A percentile compares a stretch with the other conserved stretches of the same genome.
Evolutionary conservation across 1,284 basidiomycete genomes (phyloP).

Genomic region (Peniophora sp.): DNA sequence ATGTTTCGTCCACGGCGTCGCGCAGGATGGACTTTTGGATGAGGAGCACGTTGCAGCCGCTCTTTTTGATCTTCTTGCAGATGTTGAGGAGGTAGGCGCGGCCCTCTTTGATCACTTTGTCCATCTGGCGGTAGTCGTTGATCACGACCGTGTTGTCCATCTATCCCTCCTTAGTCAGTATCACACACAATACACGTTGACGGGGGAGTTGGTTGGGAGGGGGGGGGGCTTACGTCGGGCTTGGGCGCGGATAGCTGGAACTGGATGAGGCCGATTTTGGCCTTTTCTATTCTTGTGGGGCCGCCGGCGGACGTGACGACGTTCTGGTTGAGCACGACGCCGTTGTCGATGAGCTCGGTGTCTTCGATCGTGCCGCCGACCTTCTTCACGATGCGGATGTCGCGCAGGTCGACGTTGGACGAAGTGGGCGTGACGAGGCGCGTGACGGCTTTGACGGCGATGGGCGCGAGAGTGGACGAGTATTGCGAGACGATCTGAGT

Average conservation of each 20-base stretch:
- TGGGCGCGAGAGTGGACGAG: slow-evolving; percentile 93
- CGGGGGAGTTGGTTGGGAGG: not conserved
- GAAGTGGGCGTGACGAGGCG: slow-evolving; percentile 82
- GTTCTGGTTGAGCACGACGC: slow-evolving; percentile 94
- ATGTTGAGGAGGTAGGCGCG: slow-evolving; percentile 97
- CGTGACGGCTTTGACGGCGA: slow-evolving; percentile 94
- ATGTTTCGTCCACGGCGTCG: slow-evolving; percentile 96
- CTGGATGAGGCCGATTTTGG: slow-evolving; percentile 97
- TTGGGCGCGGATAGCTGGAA: slow-evolving; percentile 98
- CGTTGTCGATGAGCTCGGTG: slow-evolving; percentile 87
- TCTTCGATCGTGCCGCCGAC: slow-evolving; percentile 99
- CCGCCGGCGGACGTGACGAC: slow-evolving; percentile 89
- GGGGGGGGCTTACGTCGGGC: slow-evolving; percentile 70
- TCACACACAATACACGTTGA: slow-evolving; percentile 1
- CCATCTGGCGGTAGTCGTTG: slow-evolving; percentile 99
- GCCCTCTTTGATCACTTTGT: slow-evolving; percentile 99
- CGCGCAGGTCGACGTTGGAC: slow-evolving; percentile 92
- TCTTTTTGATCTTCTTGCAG: slow-evolving; percentile 99
- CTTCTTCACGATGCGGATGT: slow-evolving; percentile 96
- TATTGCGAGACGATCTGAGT: slow-evolving; percentile 96
- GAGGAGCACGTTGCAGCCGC: slow-evolving; percentile 96
- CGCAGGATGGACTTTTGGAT: slow-evolving; percentile 99
- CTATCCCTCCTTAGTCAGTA: slow-evolving; percentile 30
- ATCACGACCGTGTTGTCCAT: slow-evolving; percentile 99
- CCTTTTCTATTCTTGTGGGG: slow-evolving; percentile 94